These are phyloP conservation scores for Tylopilus vinaceipallidus DNA, from an alignment of 768 basidiomycete genomes.

Conservation along the genomic window DNA sequence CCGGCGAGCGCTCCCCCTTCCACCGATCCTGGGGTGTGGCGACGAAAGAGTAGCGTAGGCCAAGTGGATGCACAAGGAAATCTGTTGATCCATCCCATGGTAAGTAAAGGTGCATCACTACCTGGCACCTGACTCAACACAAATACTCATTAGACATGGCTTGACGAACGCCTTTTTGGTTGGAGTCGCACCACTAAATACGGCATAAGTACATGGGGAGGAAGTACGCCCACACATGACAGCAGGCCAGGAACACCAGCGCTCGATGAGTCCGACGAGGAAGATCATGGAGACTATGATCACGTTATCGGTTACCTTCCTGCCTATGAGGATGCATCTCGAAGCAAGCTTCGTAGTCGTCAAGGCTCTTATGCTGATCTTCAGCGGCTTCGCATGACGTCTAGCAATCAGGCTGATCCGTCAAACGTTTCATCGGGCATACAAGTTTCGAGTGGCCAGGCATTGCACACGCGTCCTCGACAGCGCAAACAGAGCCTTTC, in stretches of 20 bases:
- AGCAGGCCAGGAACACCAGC: conserved; percentile 71
- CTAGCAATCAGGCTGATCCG: conserved; percentile 10
- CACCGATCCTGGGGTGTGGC: conserved; percentile 70
- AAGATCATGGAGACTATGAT: conserved; percentile 90
- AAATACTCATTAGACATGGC: conserved; percentile 59
- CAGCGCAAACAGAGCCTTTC: conserved; percentile 62
- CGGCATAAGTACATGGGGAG: conserved; percentile 89
- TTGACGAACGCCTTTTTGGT: conserved; percentile 91
- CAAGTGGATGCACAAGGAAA: conserved; percentile 86
- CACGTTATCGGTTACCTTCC: conserved; percentile 73
- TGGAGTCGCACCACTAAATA: conserved; percentile 77
- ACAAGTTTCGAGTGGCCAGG: conserved; percentile 35
- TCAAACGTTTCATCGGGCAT: conserved; percentile 15
- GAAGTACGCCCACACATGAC: conserved; percentile 51
- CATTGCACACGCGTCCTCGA: conserved; percentile 49
- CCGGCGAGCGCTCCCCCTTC: conserved; percentile 85
- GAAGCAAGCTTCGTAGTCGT: conserved; percentile 53
- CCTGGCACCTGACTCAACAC: neutral
- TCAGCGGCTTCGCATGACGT: conserved; percentile 56
- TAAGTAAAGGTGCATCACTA: conserved; percentile 33
- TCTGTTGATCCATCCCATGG: conserved; percentile 86
- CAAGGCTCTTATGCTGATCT: conserved; percentile 81
- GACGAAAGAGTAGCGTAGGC: conserved; percentile 75
- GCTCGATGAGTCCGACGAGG: conserved; percentile 80
- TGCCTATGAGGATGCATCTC: conserved; percentile 43